Evolutionary conservation across 805 yeast genomes (phyloP).

Genomic region (Starmerella davenportii): DNA sequence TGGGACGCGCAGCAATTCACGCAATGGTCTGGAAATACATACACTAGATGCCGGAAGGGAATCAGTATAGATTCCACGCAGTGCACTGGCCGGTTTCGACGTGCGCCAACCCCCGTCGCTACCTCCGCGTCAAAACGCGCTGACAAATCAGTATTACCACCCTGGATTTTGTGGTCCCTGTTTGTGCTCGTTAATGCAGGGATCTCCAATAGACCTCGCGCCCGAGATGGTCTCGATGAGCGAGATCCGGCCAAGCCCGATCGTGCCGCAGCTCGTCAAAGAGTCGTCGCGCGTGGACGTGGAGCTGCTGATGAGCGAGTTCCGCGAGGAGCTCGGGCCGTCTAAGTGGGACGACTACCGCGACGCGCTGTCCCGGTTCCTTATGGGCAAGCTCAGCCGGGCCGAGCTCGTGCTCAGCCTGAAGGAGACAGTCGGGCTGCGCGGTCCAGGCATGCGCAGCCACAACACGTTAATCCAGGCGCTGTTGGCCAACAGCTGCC

Average conservation of each 20-base stretch:
- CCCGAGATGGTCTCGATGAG: background rate
- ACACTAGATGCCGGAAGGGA: too few species aligned
- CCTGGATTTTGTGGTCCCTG: background rate
- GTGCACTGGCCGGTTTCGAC: too few species aligned
- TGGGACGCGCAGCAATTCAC: too few species aligned
- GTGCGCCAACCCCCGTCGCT: too few species aligned
- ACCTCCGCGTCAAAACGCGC: too few species aligned
- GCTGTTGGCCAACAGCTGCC: constrained; percentile 64
- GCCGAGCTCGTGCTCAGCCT: constrained; percentile 48
- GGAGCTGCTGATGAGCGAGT: constrained; percentile 49
- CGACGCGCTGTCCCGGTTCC: constrained; percentile 52
- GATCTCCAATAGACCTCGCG: background rate
- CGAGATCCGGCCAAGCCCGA: background rate
- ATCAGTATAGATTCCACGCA: too few species aligned
- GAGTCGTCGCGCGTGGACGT: constrained; percentile 24
- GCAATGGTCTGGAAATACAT: too few species aligned
- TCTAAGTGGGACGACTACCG: constrained; percentile 72
- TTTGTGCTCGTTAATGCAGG: background rate
- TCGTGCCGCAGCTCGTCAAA: constrained; percentile 7
- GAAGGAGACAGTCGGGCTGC: constrained; percentile 34
- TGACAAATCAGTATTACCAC: too few species aligned
- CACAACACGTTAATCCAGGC: constrained; percentile 74
- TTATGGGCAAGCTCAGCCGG: constrained; percentile 47
- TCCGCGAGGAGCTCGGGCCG: constrained; percentile 54
- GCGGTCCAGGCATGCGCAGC: constrained; percentile 28